Evolutionary conservation across 345 rosid genomes (phyloP), one percentile per base, ranked within the genome.

Genomic region (Murraya paniculata): DNA sequence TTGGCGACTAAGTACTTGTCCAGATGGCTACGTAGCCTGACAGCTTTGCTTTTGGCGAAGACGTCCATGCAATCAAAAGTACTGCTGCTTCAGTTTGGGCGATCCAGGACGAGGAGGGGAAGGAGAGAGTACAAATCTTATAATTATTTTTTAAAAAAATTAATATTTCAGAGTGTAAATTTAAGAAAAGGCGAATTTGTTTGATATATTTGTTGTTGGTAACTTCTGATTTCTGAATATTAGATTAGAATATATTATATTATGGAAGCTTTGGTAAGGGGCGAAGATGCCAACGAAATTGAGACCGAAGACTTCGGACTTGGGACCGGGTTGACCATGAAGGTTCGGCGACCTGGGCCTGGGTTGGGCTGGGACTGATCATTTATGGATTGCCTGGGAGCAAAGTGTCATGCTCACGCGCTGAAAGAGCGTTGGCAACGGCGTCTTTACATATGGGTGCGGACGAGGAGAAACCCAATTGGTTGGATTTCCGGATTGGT

Each of bases 1-100:
- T 87, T 95, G 53, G 98, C 97, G 57, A 91, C 82, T 10, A 96
- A 53, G 81, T 92, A 94, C 83, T 96, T 96, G 65, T 89, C 93
- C 1, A 90, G 92, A 85, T 94, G 98, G 89, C 97, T 88, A 14
- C 94, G 87, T 79, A 96, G 86, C 86, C 86, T 94, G 9, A 94
- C 91, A 14, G 82, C 90, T 81, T 82, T 86, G 3, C 93, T 78
- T 74, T 94, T 87, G 62, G 84, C 81, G 77, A 96, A 90, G 7
- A 91, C 21, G 82, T 96, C 99, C 99, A 11, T 53, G 57, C 53
- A 66, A 25, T 27, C 22, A 68, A 28, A 31, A 56, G 73, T 31
- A 31, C 4, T 48, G 73, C 59, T 28, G 53, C 74, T 31, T 14
- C 11, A 11, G 50, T 45, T 45, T 45, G 50, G 50, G 50, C 50